Base-by-base conservation (phyloP, 73 alveolate genomes). In the Blepharisma stoltei region DNA sequence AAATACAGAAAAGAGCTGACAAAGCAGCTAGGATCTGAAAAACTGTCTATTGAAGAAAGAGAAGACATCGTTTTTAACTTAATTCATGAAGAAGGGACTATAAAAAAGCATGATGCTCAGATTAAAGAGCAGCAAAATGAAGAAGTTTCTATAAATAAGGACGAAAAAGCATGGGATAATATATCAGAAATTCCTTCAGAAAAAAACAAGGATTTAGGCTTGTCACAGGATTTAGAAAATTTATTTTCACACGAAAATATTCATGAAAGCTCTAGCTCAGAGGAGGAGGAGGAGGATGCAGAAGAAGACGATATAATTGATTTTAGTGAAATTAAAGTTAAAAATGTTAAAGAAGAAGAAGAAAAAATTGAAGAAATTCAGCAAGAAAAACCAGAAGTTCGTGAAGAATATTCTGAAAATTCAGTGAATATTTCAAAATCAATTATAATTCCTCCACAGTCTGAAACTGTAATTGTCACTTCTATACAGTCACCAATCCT, bases 51-150 rank as follows among this genome's bases (percentile, higher is more conserved):
- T 1, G 23, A 38, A 14, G 48, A 60, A 25, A 14, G 73, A 9
- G 73, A 60, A 60, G 46, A 18, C 46, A 60, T 60, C 0, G 73
- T 60, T 9, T 60, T 20, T 25, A 60, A 60, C 46, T 25, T 60
- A 11, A 60, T 60, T 14, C 37, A 60, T 5, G 73, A 25, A 38
- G 45, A 60, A 8, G 41, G 41, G 3, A 32, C 41, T 32, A 32
- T 32, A 32, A 60, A 60, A 60, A 60, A n/a, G 48, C 46, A 14
- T 20, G 73, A 60, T 5, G 18, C 11, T 8, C 49, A 60, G 37
- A 14, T 60, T 8, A 25, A 14, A 8, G 18, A 60, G 11, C 73
- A 60, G 45, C 46, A 60, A 5, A 25, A 60, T 25, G 23, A 52
- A 14, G 66, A 52, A 52, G 2, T 52, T 11, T 11, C 23, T 52